Percentiles rank a stretch among this genome's conserved stretches.
phyloP scores from a whole-genome alignment of 1,284 basidiomycete species.

The Erythrobasidium hasegawianum region DNA sequence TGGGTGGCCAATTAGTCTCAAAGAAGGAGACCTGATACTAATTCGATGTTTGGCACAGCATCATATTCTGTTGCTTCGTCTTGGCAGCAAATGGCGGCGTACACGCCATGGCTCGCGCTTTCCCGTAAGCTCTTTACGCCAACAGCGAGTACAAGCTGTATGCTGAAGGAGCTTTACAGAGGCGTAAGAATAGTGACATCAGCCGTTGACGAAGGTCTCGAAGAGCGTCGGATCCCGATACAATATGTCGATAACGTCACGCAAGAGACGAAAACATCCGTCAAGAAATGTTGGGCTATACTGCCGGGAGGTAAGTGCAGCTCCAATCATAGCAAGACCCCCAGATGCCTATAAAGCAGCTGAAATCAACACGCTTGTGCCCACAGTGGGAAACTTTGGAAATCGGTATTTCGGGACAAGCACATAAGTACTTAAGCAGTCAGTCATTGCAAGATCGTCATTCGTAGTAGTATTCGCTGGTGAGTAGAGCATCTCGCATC shows the following conservation, averaged over 20 bases:
- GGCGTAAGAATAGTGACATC: conserved; percentile 73
- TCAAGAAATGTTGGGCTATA: conserved; percentile 34
- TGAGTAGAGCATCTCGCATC: too few species aligned
- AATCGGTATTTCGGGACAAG: conserved; percentile 39
- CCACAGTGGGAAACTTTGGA: conserved; percentile 34
- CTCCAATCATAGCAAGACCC: too few species aligned
- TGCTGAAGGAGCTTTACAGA: conserved; percentile 3
- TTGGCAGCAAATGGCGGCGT: conserved; percentile 75
- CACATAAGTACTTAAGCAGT: not conserved
- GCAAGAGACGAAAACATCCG: not conserved
- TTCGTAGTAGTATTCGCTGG: too few species aligned
- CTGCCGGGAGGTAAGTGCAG: conserved; percentile 29
- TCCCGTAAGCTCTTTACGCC: conserved; percentile 63
- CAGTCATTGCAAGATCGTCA: too few species aligned
- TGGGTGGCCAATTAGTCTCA: too few species aligned
- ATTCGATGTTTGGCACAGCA: conserved; percentile 34
- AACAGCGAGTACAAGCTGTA: too few species aligned
- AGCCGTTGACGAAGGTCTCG: conserved; percentile 69
- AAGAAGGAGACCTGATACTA: too few species aligned
- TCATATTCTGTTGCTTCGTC: conserved; percentile 66
- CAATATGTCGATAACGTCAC: conserved; percentile 19
- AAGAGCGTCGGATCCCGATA: conserved; percentile 52
- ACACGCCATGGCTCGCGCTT: conserved; percentile 70
- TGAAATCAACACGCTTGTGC: too few species aligned
- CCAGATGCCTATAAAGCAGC: too few species aligned